Evolutionary conservation across 768 basidiomycete species (phyloP), one percentile per base, ranked within the genome.

Genomic region (Amanita subjunquillea): DNA sequence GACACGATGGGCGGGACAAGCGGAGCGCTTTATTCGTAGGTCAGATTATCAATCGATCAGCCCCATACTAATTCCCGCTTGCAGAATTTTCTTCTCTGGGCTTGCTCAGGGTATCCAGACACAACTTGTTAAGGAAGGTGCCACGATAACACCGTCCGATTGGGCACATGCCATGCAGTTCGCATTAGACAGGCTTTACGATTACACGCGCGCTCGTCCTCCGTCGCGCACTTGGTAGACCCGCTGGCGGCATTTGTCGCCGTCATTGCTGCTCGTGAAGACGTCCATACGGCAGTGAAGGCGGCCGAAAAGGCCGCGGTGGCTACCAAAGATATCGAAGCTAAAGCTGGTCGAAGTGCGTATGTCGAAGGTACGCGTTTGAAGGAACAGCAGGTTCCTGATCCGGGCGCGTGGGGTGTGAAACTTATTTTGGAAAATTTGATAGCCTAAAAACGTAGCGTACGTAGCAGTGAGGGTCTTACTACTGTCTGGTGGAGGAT

Each of bases 321-420:
- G 56, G 69, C 67, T 47, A 96, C 93, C 4, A 83, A 72, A 59
- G 70, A 87, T 51, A 65, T 91, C 0, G 80, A 83, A 38, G 92
- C 93, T 2, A 91, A 85, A 69, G 91, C 87, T 2, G 93, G 93
- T 3, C 71, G 93, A 58, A 91, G 88, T 58, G 87, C 88, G 2
- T 97, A 97, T 67, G 79, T 95, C 37, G 87, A 85, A 56, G 76
- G 80, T 13, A 75, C 78, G 39, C 69, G 79, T 57, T 69, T 94
- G 51, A 79, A 70, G 63, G 67, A 74, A 51, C 73, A 85, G 64
- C 73, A 69, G 37, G 74, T 89, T 20, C 69, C 91, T 2, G 92
- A 97, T 68, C 91, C 92, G 0, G 93, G 93, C 36, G 93, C 93
- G 29, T 91, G 91, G 88, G 91, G 91, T 42, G 80, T 95, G 51